A percentile compares a stretch with the other conserved stretches of the same genome.
Conservation (phyloP, 352 stramenopile genomes). For the Pythium sukuiense region DNA sequence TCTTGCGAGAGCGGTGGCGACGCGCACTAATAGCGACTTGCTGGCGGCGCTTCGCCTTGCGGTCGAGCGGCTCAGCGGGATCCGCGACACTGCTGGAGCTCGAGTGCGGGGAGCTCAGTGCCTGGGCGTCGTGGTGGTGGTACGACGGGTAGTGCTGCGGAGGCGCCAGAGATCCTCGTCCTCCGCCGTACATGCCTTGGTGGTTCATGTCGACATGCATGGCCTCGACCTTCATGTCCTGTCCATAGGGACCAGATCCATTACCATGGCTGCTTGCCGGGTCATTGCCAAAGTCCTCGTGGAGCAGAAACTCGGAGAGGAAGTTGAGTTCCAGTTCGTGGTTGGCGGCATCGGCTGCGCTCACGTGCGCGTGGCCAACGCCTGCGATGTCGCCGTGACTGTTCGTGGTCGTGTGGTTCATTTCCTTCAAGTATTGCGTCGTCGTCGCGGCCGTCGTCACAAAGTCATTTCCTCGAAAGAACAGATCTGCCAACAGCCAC, state of each 20-base stretch:
- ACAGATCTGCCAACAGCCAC: constrained; percentile 13
- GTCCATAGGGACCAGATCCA: not conserved
- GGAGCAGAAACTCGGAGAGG: constrained; percentile 49
- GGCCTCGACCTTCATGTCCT: constrained; percentile 23
- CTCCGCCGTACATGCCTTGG: not conserved
- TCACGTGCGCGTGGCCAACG: not conserved
- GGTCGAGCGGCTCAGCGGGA: constrained; percentile 34
- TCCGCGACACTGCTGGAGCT: constrained; percentile 29
- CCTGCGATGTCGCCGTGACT: not conserved
- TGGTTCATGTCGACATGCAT: constrained; percentile 1
- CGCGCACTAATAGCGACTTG: constrained; percentile 52
- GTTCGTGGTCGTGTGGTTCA: not conserved
- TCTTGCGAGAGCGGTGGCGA: constrained; percentile 55
- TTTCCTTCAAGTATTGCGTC: constrained; percentile 21
- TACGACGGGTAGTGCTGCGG: constrained; percentile 12
- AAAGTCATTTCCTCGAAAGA: constrained; percentile 23
- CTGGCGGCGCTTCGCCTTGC: constrained; percentile 45
- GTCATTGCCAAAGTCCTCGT: constrained; percentile 34
- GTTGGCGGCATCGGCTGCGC: not conserved
- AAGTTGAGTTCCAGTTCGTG: constrained; percentile 44
- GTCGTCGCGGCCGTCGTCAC: constrained; percentile 19
- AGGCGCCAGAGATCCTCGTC: not conserved
- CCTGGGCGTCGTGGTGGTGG: constrained; percentile 1
- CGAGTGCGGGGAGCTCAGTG: constrained; percentile 18
- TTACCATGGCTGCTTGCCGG: constrained; percentile 5